A percentile compares a stretch with the other conserved stretches of the same genome.
Evolutionary conservation across 306 rosid genomes (phyloP).

Genomic region (Pterocarpus santalinus): DNA sequence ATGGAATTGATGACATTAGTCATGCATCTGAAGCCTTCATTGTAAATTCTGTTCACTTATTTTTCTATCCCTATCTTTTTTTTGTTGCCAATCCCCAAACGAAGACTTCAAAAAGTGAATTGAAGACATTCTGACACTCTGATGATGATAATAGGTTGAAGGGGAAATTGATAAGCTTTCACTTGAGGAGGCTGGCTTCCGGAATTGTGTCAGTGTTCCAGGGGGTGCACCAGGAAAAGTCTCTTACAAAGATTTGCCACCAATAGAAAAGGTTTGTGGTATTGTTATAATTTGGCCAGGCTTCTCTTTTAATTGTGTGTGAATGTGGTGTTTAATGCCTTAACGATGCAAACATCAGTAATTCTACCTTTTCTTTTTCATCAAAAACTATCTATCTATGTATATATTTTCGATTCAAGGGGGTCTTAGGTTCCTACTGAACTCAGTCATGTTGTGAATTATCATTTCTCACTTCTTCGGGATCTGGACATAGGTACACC

Average conservation of each 20-base stretch:
- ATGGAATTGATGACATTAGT: slow-evolving; percentile 84
- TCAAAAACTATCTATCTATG: slow-evolving; percentile 7
- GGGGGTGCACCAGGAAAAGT: slow-evolving; percentile 81
- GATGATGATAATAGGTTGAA: slow-evolving; percentile 71
- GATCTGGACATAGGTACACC: not conserved
- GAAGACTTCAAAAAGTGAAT: slow-evolving; percentile 18
- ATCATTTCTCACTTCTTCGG: not conserved
- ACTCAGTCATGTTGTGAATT: not conserved
- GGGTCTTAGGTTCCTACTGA: slow-evolving; percentile 6
- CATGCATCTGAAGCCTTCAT: slow-evolving; percentile 75
- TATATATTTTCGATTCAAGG: not conserved
- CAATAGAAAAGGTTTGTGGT: slow-evolving; percentile 71
- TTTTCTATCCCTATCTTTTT: slow-evolving; percentile 29
- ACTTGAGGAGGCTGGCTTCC: slow-evolving; percentile 89
- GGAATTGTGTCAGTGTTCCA: slow-evolving; percentile 92
- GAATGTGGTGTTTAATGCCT: not conserved
- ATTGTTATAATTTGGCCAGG: not conserved
- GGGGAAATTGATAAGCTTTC: slow-evolving; percentile 98
- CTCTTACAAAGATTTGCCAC: slow-evolving; percentile 71
- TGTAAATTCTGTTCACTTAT: slow-evolving; percentile 57
- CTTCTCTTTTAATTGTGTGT: slow-evolving; percentile 8
- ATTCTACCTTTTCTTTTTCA: not conserved
- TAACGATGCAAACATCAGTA: slow-evolving; percentile 9
- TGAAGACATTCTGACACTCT: slow-evolving; percentile 34
- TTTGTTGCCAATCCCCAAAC: slow-evolving; percentile 23